Percentiles rank a stretch among this genome's conserved stretches.
phyloP scores from a whole-genome alignment of 78 protist genomes.

The Dictyostelium firmibasis region DNA sequence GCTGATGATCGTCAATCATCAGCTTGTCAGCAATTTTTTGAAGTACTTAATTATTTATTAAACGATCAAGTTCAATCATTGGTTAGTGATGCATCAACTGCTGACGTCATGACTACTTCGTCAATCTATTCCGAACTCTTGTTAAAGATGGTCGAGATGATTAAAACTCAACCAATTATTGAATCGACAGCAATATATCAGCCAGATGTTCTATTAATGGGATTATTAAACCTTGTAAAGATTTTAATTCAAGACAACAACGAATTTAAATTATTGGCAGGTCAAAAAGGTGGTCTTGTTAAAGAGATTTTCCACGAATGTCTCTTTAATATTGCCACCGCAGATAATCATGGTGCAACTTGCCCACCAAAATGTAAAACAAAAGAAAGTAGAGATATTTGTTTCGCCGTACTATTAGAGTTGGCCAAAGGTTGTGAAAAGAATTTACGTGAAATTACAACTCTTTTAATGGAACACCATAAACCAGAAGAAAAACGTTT shows the following conservation, averaged over 20 bases:
- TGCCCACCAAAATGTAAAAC: slow-evolving; percentile 85
- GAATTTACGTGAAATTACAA: not conserved
- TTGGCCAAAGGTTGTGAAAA: slow-evolving; percentile 24
- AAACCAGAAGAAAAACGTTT: slow-evolving; percentile 48
- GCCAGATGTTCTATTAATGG: slow-evolving; percentile 46
- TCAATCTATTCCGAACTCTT: not conserved
- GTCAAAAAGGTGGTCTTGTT: slow-evolving; percentile 45
- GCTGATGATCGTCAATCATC: slow-evolving; percentile 22
- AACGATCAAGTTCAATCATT: slow-evolving; percentile 1
- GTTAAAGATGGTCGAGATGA: slow-evolving; percentile 1
- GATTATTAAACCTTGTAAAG: slow-evolving; percentile 28
- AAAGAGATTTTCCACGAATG: slow-evolving; percentile 45
- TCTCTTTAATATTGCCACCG: slow-evolving; percentile 82
- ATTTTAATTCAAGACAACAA: slow-evolving; percentile 26
- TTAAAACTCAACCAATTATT: slow-evolving; percentile 71
- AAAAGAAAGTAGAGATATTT: slow-evolving; percentile 39
- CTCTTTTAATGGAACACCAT: slow-evolving; percentile 17
- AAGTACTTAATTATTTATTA: not conserved
- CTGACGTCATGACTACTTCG: not conserved
- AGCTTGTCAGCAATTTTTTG: slow-evolving; percentile 21
- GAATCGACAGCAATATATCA: slow-evolving; percentile 30
- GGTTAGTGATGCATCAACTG: not conserved
- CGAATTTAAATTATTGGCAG: slow-evolving; percentile 37
- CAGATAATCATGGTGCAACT: slow-evolving; percentile 75
- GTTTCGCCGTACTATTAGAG: slow-evolving; percentile 73